phyloP scores from a whole-genome alignment of 805 yeast species.

The Candida corydali region DNA sequence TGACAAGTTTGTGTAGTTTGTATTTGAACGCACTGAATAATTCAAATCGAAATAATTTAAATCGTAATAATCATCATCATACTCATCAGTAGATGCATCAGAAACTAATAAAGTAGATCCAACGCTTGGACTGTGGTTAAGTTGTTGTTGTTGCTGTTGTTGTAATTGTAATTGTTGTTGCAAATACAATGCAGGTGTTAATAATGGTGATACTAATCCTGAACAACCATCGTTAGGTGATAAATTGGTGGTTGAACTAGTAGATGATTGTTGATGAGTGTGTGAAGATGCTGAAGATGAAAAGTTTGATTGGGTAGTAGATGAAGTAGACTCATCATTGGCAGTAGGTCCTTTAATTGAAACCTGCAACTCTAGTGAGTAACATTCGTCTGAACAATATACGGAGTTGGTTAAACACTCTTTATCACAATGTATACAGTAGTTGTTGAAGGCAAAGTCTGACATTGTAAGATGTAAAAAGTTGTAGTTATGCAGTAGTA shows the following conservation, averaged over 20 bases:
- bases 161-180: conserved; percentile 10
- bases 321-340: neutral
- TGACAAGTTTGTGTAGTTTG: conserved; percentile 10
- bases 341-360: conserved; percentile 2
- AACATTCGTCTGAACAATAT: conserved; percentile 31
- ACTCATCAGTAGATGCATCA: neutral
- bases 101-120: neutral
- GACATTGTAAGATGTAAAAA: conserved; percentile 38
- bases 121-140: neutral
- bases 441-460: conserved; percentile 33
- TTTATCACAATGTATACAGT: conserved; percentile 35
- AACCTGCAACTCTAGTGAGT: conserved; percentile 12
- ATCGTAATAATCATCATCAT: conserved; percentile 10
- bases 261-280: conserved; percentile 9
- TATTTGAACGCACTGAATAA: conserved; percentile 22
- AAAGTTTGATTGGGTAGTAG: conserved; percentile 1
- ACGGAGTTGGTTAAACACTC: conserved; percentile 20
- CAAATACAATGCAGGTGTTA: conserved; percentile 32
- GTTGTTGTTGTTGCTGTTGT: conserved; percentile 1
- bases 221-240: conserved; percentile 2
- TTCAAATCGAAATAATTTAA: conserved; percentile 31
- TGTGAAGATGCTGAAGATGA: conserved; percentile 7
- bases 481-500: conserved; percentile 3
- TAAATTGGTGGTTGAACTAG: conserved; percentile 1
- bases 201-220: conserved; percentile 33